Percentiles rank a stretch among this genome's conserved stretches.
Conservation (phyloP, 192 early-diverging fungal species). For the Rhizoclosmatium sp. region DNA sequence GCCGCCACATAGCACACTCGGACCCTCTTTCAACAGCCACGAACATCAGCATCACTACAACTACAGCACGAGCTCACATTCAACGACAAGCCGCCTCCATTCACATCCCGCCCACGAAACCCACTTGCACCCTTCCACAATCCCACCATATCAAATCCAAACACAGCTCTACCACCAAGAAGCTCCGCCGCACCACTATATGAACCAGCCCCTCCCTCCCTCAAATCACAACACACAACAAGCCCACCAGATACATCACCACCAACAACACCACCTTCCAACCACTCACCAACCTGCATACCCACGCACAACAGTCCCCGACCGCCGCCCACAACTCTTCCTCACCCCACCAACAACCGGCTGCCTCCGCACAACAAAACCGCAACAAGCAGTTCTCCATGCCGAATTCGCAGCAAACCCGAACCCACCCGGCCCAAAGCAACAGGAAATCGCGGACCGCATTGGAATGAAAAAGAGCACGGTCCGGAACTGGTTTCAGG, state of each 20-base stretch:
- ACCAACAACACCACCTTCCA: neutral
- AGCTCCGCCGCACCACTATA: neutral
- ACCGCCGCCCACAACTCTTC: neutral
- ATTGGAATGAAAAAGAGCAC: constrained; percentile 23
- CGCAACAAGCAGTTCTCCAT: constrained; percentile 17
- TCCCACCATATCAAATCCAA: neutral
- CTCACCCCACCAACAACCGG: constrained; percentile 13
- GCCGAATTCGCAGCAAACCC: constrained; percentile 12
- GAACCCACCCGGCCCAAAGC: constrained; percentile 23
- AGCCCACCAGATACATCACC: neutral
- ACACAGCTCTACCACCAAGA: neutral
- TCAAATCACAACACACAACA: neutral
- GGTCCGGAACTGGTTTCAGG: constrained; percentile 33
- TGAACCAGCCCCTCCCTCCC: neutral
- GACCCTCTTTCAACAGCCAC: neutral
- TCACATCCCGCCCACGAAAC: too few species aligned
- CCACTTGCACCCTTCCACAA: too few species aligned
- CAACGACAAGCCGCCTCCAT: neutral
- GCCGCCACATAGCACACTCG: too few species aligned
- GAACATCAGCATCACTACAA: neutral
- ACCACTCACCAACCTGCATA: neutral
- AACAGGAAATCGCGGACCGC: constrained; percentile 17
- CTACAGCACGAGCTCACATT: neutral
- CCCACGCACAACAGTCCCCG: too few species aligned
- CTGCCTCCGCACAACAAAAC: constrained; percentile 7